These are phyloP conservation scores for Pachysandra terminalis DNA, from an alignment of 164 flowering plant species.

Conservation along the genomic window DNA sequence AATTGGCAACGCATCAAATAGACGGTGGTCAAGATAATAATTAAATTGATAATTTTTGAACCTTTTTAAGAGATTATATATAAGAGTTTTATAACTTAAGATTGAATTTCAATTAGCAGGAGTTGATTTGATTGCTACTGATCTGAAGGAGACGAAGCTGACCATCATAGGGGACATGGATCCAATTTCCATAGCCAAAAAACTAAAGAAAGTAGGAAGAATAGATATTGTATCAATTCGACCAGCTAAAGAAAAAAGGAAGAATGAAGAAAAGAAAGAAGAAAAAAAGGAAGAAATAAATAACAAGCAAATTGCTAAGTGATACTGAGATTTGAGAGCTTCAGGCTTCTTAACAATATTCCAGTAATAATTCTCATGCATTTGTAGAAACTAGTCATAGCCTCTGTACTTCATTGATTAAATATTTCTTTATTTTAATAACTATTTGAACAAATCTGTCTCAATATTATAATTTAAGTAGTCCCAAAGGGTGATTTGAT, in stretches of 20 bases:
- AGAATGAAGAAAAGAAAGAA: constrained; percentile 48
- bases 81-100: not conserved
- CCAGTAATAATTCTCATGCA: not conserved
- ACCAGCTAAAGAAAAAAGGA: constrained; percentile 74
- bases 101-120: constrained; percentile 26
- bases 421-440: too few relatives aligned
- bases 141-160: constrained; percentile 56
- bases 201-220: constrained; percentile 60
- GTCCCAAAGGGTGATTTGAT: not conserved
- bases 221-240: constrained; percentile 63
- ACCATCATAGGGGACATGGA: constrained; percentile 70
- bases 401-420: not conserved
- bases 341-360: not conserved
- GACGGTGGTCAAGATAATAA: too few relatives aligned
- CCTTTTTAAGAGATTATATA: too few relatives aligned
- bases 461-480: not conserved
- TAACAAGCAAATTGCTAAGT: constrained; percentile 18
- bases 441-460: not conserved
- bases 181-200: constrained; percentile 52
- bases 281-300: constrained; percentile 35
- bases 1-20: too few relatives aligned
- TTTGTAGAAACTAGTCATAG: not conserved
- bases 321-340: too few relatives aligned
- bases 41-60: too few relatives aligned
- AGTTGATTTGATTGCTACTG: constrained; percentile 64